Conservation (phyloP, 345 rosid genomes). For the Salix dunnii region DNA sequence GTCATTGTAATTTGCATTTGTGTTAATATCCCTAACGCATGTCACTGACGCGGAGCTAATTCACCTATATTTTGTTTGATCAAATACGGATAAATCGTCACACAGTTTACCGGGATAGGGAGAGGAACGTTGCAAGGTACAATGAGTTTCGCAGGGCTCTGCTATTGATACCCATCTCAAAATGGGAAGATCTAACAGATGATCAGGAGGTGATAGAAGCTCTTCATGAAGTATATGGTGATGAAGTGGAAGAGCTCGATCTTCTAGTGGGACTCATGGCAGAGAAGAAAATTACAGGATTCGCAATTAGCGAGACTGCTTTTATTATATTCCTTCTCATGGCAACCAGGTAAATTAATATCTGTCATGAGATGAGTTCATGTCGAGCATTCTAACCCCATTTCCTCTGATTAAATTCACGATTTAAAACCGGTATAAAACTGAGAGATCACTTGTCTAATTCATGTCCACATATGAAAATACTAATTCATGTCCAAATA, state of each 20-base stretch:
- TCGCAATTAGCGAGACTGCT: slow-evolving; percentile 67
- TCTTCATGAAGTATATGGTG: slow-evolving; percentile 45
- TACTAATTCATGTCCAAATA: too few species aligned
- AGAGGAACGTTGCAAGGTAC: slow-evolving; percentile 54
- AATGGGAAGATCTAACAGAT: slow-evolving; percentile 63
- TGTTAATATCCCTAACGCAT: not conserved
- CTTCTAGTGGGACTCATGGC: slow-evolving; percentile 57
- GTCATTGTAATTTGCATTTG: not conserved
- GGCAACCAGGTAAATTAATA: slow-evolving; percentile 44
- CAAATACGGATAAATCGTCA: not conserved
- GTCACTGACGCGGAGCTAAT: not conserved
- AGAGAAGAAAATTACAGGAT: slow-evolving; percentile 61
- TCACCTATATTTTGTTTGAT: too few species aligned
- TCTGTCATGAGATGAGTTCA: too few species aligned
- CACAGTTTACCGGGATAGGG: slow-evolving; percentile 59
- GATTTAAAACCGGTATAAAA: too few species aligned
- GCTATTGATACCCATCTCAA: slow-evolving; percentile 43
- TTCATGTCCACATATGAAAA: too few species aligned
- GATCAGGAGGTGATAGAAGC: slow-evolving; percentile 37
- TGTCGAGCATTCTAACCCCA: too few species aligned
- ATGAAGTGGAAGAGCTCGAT: slow-evolving; percentile 53
- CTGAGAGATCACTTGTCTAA: too few species aligned
- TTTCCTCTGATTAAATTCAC: too few species aligned
- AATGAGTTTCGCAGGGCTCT: slow-evolving; percentile 45
- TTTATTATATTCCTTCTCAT: slow-evolving; percentile 45